Evolutionary conservation across 192 early-diverging fungal species (phyloP).

Genomic region (Backusella liffmaniae): DNA sequence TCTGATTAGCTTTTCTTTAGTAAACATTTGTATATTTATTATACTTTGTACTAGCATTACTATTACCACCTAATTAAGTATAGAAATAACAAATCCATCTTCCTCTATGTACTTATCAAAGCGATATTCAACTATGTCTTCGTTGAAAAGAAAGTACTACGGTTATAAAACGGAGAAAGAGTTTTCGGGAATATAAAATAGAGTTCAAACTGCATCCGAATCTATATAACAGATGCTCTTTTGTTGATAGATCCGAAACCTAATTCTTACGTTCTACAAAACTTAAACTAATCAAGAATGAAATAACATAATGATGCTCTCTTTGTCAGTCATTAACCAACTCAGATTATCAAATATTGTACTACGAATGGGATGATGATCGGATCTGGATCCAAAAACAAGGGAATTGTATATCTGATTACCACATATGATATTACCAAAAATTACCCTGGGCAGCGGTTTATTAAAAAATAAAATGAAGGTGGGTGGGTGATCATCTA

Average conservation of each 20-base stretch:
- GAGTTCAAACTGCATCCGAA: slow-evolving; percentile 5
- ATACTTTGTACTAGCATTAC: neutral
- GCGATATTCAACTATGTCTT: neutral
- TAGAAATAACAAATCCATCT: neutral
- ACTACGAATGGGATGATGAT: neutral
- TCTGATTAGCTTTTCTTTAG: neutral
- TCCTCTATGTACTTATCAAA: neutral
- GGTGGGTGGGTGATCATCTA: neutral
- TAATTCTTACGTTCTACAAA: neutral
- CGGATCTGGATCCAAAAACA: neutral
- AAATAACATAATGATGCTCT: neutral
- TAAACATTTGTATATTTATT: neutral
- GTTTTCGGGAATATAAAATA: neutral
- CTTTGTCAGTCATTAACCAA: neutral
- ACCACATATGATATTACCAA: neutral
- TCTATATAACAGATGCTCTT: neutral
- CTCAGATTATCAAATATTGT: neutral
- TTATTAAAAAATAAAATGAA: neutral
- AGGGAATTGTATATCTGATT: neutral
- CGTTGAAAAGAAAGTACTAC: neutral
- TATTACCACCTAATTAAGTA: neutral
- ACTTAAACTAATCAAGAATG: neutral
- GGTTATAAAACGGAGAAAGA: neutral
- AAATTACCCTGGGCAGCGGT: neutral
- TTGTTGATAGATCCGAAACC: neutral